Evolutionary conservation across 148 eudicot genomes (phyloP).

Genomic region (Chenopodium berlandieri): DNA sequence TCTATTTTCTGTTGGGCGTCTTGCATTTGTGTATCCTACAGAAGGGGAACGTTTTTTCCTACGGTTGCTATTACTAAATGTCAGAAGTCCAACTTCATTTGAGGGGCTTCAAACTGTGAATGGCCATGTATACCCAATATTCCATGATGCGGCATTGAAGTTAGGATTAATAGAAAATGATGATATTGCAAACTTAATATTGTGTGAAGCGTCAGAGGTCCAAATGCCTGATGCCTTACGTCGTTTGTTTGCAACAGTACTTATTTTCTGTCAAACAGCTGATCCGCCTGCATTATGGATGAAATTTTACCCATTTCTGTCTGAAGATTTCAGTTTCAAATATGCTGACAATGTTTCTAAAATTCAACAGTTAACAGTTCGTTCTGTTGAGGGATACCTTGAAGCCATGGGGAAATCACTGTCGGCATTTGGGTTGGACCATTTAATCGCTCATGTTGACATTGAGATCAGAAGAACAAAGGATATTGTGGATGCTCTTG

Average conservation of each 20-base stretch:
- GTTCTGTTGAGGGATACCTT: no score
- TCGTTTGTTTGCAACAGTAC: not conserved
- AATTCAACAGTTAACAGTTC: no score
- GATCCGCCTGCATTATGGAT: not conserved
- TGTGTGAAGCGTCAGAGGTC: not conserved
- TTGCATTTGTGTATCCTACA: not conserved
- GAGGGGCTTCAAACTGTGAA: not conserved
- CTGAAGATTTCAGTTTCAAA: not conserved
- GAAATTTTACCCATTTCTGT: no score
- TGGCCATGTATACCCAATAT: not conserved
- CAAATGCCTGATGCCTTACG: conserved; percentile 1
- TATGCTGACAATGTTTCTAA: no score
- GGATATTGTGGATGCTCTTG: no score
- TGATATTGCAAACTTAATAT: not conserved
- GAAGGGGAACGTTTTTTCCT: conserved; percentile 8
- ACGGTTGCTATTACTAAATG: not conserved
- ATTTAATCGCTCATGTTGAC: no score
- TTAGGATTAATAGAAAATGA: not conserved
- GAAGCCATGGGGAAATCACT: no score
- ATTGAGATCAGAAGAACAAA: no score
- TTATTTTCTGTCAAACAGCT: not conserved
- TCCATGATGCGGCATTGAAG: not conserved
- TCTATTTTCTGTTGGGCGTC: not conserved
- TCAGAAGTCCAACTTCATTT: not conserved
- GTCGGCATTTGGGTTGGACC: no score